Evolutionary conservation across 257 asterid genomes (phyloP).

Genomic region (Orobanche coerulescens): DNA sequence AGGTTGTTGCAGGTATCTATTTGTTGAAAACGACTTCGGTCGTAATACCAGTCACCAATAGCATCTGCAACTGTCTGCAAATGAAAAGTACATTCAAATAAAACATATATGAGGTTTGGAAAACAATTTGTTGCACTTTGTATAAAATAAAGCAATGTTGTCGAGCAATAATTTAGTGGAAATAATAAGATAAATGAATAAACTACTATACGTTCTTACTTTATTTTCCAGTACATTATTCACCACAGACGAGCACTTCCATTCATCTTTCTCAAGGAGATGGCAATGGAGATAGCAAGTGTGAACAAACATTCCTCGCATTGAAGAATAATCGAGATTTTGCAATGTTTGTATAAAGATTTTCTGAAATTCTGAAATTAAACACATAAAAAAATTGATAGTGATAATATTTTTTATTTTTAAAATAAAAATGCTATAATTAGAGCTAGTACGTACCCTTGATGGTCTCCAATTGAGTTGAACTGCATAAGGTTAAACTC

Average conservation of each 20-base stretch:
- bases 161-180: too few relatives aligned
- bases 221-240: background rate
- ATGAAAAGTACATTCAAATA: too few relatives aligned
- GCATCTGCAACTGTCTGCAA: too few relatives aligned
- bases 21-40: too few relatives aligned
- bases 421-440: background rate
- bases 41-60: too few relatives aligned
- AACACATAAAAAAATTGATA: background rate
- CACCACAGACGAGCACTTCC: background rate
- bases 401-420: background rate
- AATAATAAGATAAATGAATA: background rate
- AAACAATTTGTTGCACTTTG: too few relatives aligned
- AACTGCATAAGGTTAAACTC: constrained; percentile 17
- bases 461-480: constrained; percentile 21
- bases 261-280: background rate
- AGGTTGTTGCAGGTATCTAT: too few relatives aligned
- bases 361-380: background rate
- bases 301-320: background rate
- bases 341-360: background rate
- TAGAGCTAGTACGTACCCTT: background rate
- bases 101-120: too few relatives aligned
- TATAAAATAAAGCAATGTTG: too few relatives aligned
- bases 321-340: background rate
- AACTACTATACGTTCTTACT: background rate
- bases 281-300: background rate